Evolutionary conservation across 2,329 filamentous ascomycete genomes (phyloP), one percentile per base, ranked within the genome.

Genomic region (Aspergillus costaricaensis): DNA sequence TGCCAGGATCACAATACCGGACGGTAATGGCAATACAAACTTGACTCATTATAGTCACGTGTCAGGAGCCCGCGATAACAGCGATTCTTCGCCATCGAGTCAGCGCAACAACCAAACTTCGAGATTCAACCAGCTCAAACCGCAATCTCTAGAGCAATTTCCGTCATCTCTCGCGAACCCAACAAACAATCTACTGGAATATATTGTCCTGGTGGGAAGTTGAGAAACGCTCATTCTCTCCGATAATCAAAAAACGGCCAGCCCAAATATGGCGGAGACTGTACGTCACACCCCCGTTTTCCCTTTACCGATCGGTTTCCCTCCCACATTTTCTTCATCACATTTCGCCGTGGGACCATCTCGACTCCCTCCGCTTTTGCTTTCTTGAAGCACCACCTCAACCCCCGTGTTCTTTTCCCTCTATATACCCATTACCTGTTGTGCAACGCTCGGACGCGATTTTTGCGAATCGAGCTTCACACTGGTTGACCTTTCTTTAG

Each of bases 201-300:
- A 36, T 36, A 5, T 15, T 21, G 41, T 44, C 50, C 32, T 25
- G 25, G n/a, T 51, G 47, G 52, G 44, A 57, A 44, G 32, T 39
- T n/a, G 15, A 44, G 32, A 36, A 36, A 36, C 32, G 32, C 32
- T 36, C 9, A n/a, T 21, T n/a, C 17, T 19, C 10, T 19, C 19
- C 21, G 23, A 27, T 6, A 49, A 49, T 10, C 44, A 48, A 15
- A 48, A 23, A 48, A 25, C 9, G 41, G 17, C 47, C 44, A 48
- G 21, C 44, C 64, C 59, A 76, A 62, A 62, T 54, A 79, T 79
- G 77, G 76, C 76, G 70, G 77, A 79, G 64, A 69, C 72, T 67
- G 77, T 79, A 79, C 71, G 77, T 79, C 75, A 74, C 72, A 70
- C 39, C 64, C 63, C 64, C 67, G 61, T 68, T 70, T 70, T 69